Base-by-base conservation (phyloP, 2,329 filamentous ascomycete genomes). In the Cercospora beticola region DNA sequence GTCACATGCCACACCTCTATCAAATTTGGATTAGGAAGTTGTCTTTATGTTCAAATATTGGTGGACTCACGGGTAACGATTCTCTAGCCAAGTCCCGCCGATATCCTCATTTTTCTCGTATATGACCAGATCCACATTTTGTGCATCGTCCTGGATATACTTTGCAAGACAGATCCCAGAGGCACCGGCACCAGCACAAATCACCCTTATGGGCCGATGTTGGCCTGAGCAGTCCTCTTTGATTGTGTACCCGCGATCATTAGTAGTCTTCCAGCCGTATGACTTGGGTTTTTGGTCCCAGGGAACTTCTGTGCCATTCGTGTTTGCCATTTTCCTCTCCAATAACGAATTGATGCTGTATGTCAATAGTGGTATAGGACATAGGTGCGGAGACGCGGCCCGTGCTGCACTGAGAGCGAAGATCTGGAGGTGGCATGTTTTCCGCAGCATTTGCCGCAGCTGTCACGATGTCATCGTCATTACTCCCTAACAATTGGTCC, bases 81-180 rank as follows among this genome's bases (percentile, higher is more conserved):
- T 82, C 52, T 78, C 79, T 6, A 78, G 69, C 74, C 74, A 75
- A 1, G 80, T 82, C 2, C 80, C 81, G 7, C 79, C 81, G 9
- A 82, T 69, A 21, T 78, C 77, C 12, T 73, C 60, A 36, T 68
- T 23, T 65, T 79, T 76, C 68, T 83, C 82, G 59, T 81, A 83
- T 61, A 83, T 81, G 0, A 77, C 74, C 58, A 77, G 76, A 4
- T 79, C 78, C 26, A 74, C 49, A 26, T 52, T 52, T 26, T 16
- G 9, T 23, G 49, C 49, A 12, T 52, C 63, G 14, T 59, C 54
- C 56, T 65, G 21, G 63, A 65, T 59, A 12, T 58, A 58, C 28
- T 65, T 58, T 5, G 63, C 63, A 21, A 65, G 54, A 43, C 52
- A 65, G n/a, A 65, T 58, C 21, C 31, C 63, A 28, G 63, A 65